phyloP scores from a whole-genome alignment of 108 stramenopile species.

The Thalassiosira profunda region DNA sequence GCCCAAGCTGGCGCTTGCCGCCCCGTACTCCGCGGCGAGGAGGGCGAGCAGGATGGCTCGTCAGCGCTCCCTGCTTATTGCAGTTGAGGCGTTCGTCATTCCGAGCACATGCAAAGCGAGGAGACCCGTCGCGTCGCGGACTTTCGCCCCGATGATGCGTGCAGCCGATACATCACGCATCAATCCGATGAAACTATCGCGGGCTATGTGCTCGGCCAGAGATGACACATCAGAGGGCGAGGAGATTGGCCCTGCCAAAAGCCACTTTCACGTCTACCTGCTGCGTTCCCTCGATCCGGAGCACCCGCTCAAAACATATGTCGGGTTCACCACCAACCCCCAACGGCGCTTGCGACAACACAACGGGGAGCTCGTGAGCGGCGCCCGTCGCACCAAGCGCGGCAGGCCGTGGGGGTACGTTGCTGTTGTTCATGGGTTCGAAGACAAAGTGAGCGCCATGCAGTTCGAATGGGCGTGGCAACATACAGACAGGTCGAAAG shows the following conservation, averaged over 20 bases:
- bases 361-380: constrained; percentile 57
- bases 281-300: constrained; percentile 47
- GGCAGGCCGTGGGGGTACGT: constrained; percentile 67
- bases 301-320: constrained; percentile 60
- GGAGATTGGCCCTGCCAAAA: background rate
- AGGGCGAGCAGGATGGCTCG: too few relatives aligned
- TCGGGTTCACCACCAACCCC: constrained; percentile 66
- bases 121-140: too few relatives aligned
- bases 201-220: background rate
- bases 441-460: constrained; percentile 50
- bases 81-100: too few relatives aligned
- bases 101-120: too few relatives aligned
- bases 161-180: too few relatives aligned
- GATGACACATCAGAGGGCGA: too few relatives aligned
- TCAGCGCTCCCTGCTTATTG: too few relatives aligned
- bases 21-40: too few relatives aligned
- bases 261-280: constrained; percentile 65
- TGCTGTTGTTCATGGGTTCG: constrained; percentile 56
- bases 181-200: background rate
- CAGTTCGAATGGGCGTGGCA: constrained; percentile 82
- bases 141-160: too few relatives aligned
- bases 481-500: constrained; percentile 45
- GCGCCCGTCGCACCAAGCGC: constrained; percentile 57
- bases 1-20: too few relatives aligned
- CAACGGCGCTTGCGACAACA: constrained; percentile 61